phyloP scores from a whole-genome alignment of 1,284 basidiomycete species.

The Tilletia indica region DNA sequence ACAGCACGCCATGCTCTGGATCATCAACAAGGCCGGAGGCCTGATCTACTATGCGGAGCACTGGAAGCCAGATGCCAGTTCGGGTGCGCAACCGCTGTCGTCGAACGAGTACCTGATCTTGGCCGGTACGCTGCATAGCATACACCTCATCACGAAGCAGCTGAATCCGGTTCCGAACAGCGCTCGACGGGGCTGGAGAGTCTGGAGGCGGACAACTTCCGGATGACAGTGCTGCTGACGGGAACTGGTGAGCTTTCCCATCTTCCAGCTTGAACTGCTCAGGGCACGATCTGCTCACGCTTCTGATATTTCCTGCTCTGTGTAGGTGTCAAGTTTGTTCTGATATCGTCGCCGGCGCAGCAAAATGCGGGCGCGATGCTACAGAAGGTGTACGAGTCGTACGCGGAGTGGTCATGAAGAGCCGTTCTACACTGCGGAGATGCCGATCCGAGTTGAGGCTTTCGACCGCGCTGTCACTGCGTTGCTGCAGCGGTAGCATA shows the following conservation, averaged over 20 bases:
- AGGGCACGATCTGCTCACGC: neutral
- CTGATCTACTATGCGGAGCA: conserved; percentile 91
- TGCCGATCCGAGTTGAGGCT: conserved; percentile 89
- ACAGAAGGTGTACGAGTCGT: conserved; percentile 82
- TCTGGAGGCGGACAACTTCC: conserved; percentile 90
- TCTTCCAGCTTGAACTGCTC: too few relatives aligned
- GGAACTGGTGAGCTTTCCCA: conserved; percentile 71
- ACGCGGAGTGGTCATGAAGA: conserved; percentile 97
- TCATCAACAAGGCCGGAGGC: conserved; percentile 98
- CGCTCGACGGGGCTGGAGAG: conserved; percentile 77
- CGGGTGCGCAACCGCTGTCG: conserved; percentile 58
- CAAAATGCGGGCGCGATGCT: conserved; percentile 59
- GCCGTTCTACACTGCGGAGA: conserved; percentile 96
- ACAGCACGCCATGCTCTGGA: conserved; percentile 66
- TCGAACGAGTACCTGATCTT: conserved; percentile 98
- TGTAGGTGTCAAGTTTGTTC: conserved; percentile 93
- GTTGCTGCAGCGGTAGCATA: neutral
- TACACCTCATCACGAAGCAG: conserved; percentile 93
- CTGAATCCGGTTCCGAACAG: conserved; percentile 69
- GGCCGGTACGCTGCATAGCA: conserved; percentile 93
- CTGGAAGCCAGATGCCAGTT: conserved; percentile 28
- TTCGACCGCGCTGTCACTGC: conserved; percentile 65
- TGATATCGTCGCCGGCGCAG: conserved; percentile 78
- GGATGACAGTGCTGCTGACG: conserved; percentile 82
- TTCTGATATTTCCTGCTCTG: neutral